Base-by-base conservation (phyloP, 805 yeast species). In the Ogataea chonburiensis region DNA sequence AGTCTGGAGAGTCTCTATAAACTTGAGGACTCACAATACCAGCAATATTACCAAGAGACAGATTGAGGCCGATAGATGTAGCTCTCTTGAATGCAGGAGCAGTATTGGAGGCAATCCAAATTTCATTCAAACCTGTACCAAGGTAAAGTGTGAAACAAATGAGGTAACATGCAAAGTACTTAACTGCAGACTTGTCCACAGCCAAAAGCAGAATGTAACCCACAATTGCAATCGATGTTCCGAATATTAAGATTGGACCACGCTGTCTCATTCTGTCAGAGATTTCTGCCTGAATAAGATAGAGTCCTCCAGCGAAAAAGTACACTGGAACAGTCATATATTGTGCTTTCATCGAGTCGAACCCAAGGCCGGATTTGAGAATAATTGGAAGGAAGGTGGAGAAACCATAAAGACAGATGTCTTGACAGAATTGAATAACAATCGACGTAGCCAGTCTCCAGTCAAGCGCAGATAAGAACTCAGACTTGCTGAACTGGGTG, bases 21-120 rank as follows among this genome's bases (percentile, higher is more conserved):
- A 70, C 63, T 45, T 68, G 73, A 17, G 68, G 67, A 21, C 67
- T 64, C 40, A 69, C 54, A 3, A 64, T 68, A 34, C 77, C 77
- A 5, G 74, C 61, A 17, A 64, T 40, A 43, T 71, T 71, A 7
- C 75, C 75, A 12, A 69, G 39, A 2, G 69, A 58, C 45, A 67
- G 73, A 34, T 71, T 67, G 22, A 57, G 35, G 7, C 69, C 73
- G 31, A 69, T 49, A 4, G 70, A 62, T 3, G 71, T 58, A 7
- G 70, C 66, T 49, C 73, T 59, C 37, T 64, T 64, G 52, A 61
- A 68, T 36, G 58, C 60, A 7, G 69, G 69, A 2, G 71, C 67
- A 22, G 60, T 55, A 39, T 70, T 71, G 23, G 58, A 57, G 16
- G 63, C 63, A n/a, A 33, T 23, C 37, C 38, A 34, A 14, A 22